Conservation (phyloP, 2,329 filamentous ascomycete genomes). For the Colletotrichum neosansevieriae region DNA sequence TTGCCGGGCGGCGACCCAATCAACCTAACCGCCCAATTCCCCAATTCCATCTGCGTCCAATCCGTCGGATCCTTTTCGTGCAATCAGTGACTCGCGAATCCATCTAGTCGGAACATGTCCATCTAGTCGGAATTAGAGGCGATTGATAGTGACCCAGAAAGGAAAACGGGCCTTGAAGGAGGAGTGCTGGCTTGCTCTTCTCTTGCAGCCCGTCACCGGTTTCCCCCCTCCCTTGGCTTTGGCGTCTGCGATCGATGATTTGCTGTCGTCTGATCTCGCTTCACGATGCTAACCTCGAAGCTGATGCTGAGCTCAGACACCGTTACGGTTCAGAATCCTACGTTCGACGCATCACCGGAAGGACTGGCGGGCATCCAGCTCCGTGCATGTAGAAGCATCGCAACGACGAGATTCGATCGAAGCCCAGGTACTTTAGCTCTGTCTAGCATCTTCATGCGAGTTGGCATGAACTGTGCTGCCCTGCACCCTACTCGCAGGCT, state of each 20-base stretch:
- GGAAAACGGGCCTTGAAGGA: too few relatives aligned
- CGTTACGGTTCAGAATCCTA: neutral
- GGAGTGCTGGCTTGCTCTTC: too few relatives aligned
- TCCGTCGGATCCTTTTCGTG: too few relatives aligned
- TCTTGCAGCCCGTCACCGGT: too few relatives aligned
- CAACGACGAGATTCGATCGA: neutral
- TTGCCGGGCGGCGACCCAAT: neutral
- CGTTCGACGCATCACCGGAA: neutral
- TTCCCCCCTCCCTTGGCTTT: neutral
- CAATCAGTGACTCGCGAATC: neutral
- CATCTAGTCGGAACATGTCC: neutral
- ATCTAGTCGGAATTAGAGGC: neutral
- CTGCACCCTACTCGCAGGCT: too few relatives aligned
- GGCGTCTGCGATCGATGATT: neutral
- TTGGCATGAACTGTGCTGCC: too few relatives aligned
- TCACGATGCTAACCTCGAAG: neutral
- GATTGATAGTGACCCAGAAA: too few relatives aligned
- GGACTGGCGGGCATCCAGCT: neutral
- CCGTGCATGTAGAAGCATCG: neutral
- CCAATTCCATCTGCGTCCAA: neutral
- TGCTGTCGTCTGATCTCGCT: slow-evolving; percentile 1
- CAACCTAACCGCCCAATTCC: neutral
- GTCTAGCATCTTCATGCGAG: too few relatives aligned
- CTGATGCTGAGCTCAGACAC: slow-evolving; percentile 14
- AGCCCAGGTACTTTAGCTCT: too few relatives aligned